phyloP scores from a whole-genome alignment of 768 basidiomycete species.

The Boletus vermiculosoides region DNA sequence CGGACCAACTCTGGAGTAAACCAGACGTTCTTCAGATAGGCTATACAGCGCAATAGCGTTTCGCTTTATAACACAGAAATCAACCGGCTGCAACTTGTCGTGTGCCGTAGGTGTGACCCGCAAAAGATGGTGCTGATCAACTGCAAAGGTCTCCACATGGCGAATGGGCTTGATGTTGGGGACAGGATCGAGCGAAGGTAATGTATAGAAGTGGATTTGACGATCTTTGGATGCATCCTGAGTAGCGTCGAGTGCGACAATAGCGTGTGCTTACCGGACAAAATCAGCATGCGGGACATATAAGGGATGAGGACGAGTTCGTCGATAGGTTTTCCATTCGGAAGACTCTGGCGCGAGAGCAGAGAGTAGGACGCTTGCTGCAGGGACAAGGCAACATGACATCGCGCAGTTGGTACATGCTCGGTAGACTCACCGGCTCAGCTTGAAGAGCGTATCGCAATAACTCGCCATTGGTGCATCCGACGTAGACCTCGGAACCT shows the following conservation, averaged over 20 bases:
- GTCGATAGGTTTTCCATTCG: slow-evolving; percentile 70
- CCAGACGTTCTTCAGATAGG: slow-evolving; percentile 58
- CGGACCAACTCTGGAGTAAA: slow-evolving; percentile 55
- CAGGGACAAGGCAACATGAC: slow-evolving; percentile 2
- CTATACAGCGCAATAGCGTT: slow-evolving; percentile 60
- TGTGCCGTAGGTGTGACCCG: slow-evolving; percentile 46
- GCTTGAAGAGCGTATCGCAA: slow-evolving; percentile 74
- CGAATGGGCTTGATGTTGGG: slow-evolving; percentile 72
- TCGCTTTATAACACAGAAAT: slow-evolving; percentile 74
- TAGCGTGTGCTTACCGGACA: slow-evolving; percentile 57
- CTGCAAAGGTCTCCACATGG: slow-evolving; percentile 74
- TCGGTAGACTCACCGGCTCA: slow-evolving; percentile 39
- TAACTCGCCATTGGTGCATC: slow-evolving; percentile 81
- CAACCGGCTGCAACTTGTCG: slow-evolving; percentile 52
- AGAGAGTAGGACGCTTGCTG: slow-evolving; percentile 63
- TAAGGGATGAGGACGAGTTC: slow-evolving; percentile 78
- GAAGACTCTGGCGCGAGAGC: slow-evolving; percentile 66
- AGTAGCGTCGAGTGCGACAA: background rate
- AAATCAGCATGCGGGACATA: slow-evolving; percentile 69
- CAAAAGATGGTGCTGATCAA: slow-evolving; percentile 73
- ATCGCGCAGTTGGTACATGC: background rate
- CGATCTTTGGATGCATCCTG: slow-evolving; percentile 39
- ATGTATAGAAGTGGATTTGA: slow-evolving; percentile 72
- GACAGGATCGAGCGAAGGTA: slow-evolving; percentile 78
- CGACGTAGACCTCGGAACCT: slow-evolving; percentile 87